A percentile compares a stretch with the other conserved stretches of the same genome.
phyloP scores from a whole-genome alignment of 768 basidiomycete genomes.

The Daedaleopsis nitida region DNA sequence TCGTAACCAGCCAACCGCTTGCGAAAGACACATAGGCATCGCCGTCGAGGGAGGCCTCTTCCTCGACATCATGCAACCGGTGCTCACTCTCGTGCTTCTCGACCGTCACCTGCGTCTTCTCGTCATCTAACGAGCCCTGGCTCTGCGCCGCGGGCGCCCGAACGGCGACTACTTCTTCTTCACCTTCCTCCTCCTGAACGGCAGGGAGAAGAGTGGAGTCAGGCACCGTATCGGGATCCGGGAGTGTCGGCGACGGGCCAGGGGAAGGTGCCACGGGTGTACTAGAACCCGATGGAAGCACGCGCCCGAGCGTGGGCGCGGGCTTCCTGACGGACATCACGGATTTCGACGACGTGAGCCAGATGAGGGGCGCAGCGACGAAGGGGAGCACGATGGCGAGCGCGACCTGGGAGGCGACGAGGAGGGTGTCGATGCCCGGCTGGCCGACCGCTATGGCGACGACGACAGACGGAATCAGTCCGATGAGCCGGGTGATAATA shows the following conservation, averaged over 20 bases:
- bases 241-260: background rate
- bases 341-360: constrained; percentile 62
- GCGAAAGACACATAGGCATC: constrained; percentile 58
- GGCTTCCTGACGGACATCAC: constrained; percentile 64
- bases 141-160: constrained; percentile 22
- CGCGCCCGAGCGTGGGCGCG: background rate
- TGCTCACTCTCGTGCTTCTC: constrained; percentile 15
- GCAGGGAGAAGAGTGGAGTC: background rate
- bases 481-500: constrained; percentile 75
- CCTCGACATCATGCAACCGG: background rate
- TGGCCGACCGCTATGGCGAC: constrained; percentile 79
- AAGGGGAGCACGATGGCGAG: constrained; percentile 84
- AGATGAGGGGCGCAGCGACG: constrained; percentile 76
- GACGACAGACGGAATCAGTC: constrained; percentile 79
- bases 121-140: background rate
- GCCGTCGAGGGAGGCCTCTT: constrained; percentile 8
- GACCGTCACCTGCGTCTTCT: constrained; percentile 6
- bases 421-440: constrained; percentile 69
- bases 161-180: no score
- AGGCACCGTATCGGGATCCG: background rate
- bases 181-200: constrained; percentile 2
- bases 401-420: constrained; percentile 84
- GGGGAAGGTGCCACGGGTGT: background rate
- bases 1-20: constrained; percentile 52
- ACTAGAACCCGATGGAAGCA: background rate